Base-by-base conservation (phyloP, 192 early-diverging fungal species). In the Paraglomus brasilianum region DNA sequence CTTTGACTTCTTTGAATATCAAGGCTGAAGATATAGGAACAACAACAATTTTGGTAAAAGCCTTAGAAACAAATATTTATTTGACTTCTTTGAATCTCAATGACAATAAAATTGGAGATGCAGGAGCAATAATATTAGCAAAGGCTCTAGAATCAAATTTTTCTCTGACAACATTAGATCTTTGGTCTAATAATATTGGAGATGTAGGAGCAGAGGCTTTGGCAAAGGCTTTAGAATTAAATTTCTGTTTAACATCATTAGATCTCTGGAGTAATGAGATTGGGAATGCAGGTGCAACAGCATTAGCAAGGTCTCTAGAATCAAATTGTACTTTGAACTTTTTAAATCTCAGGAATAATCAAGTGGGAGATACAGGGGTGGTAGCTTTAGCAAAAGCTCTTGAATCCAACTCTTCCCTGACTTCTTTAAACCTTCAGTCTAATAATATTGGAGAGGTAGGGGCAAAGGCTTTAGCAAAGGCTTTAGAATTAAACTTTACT, bases 101-200 rank as follows among this genome's bases (percentile, higher is more conserved):
- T 14, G 15, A 13, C 13, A 58, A 58, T 39, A 38, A 15, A 39
- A 14, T 58, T 39, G 56, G 56, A 58, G 15, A 4, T 11, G 10
- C 15, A 24, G 56, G 56, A 17, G 56, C 56, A 38, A 14, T 17
- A 13, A 39, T 39, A 38, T 39, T 58, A 39, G 4, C 56, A 8
- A 39, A 58, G 14, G 13, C 56, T 38, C 56, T 58, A 24, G 40
- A 58, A 39, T 38, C 56, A 24, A 58, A 58, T 39, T 58, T 39
- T 14, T 38, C 56, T 58, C 0, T 58, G 0, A 58, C 56, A 11
- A 58, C 21, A 4, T 58, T 58, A 11, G 21, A 58, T 14, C 40
- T 58, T 15, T 11, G 5, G 15, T 17, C 21, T 10, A 58, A 58
- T 39, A 38, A 24, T 15, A 5, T 58, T 0, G 56, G 21, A 14